Evolutionary conservation across 2,329 filamentous ascomycete genomes (phyloP), one percentile per base, ranked within the genome.

Genomic region (Biscogniauxia marginata): DNA sequence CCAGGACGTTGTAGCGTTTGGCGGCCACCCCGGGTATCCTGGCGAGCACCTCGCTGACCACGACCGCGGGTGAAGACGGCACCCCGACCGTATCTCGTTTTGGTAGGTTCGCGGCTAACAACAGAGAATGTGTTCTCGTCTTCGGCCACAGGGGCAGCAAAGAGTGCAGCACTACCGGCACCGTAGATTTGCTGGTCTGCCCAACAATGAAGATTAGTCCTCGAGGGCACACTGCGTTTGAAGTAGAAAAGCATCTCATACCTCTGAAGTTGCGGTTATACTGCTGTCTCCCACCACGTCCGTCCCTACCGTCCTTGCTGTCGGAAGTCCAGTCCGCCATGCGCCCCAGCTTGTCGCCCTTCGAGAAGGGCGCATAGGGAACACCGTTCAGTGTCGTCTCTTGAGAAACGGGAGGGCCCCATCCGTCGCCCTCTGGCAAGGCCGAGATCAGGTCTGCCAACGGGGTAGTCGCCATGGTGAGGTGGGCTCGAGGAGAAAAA

Each of bases 321-420:
- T 97, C 95, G 49, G 86, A 72, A 18, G 93, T 96, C 95, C 95
- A 99, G 81, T 99, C 95, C 59, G 95, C 95, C 93, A 99, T 98
- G 74, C 95, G 93, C 71, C 95, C 95, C 58, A 99, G 83, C 84
- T 97, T 98, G 81, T 99, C 95, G 73, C 91, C 92, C 79, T 99
- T 99, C 65, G 93, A 97, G 82, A 95, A 99, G 59, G 95, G 95
- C 67, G 95, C 95, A 75, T 97, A 99, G 43, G 95, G 95, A 50
- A 98, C 91, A 73, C 95, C 95, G 73, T 96, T 88, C 69, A 98
- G 84, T 60, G 90, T 96, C 63, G 91, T 96, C 74, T 96, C 91
- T 68, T 79, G 85, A 59, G 92, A 89, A 65, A 89, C 85, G 59
- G 89, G 75, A 53, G 93, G 93, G 58, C 95, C 95, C 95, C 95